A percentile compares a stretch with the other conserved stretches of the same genome.
Evolutionary conservation across 768 basidiomycete genomes (phyloP).

Genomic region (Hericium rajendrae): DNA sequence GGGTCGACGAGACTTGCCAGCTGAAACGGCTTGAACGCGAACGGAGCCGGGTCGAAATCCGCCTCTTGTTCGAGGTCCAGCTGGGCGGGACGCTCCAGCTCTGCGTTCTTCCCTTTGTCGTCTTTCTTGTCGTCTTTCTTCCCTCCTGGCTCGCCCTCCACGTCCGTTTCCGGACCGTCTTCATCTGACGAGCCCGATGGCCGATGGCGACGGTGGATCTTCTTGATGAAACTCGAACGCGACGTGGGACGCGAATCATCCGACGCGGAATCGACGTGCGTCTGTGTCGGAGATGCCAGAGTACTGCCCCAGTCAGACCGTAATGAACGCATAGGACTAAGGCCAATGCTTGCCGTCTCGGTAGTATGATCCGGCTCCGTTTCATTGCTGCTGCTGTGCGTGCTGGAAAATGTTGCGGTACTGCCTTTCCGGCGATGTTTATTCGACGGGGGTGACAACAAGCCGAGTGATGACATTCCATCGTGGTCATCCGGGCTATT

Average conservation of each 20-base stretch:
- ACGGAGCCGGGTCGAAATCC: slow-evolving; percentile 58
- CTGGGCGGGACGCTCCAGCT: slow-evolving; percentile 17
- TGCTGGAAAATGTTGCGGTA: slow-evolving; percentile 43
- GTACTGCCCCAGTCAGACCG: slow-evolving; percentile 26
- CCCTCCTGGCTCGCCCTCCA: background rate
- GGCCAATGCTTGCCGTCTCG: slow-evolving; percentile 7
- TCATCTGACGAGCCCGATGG: slow-evolving; percentile 13
- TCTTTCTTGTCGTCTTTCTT: slow-evolving; percentile 9
- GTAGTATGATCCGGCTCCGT: slow-evolving; percentile 20
- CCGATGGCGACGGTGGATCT: slow-evolving; percentile 2
- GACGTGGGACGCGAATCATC: slow-evolving; percentile 18
- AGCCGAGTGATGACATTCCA: slow-evolving; percentile 41
- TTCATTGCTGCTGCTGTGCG: slow-evolving; percentile 37
- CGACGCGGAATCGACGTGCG: slow-evolving; percentile 30
- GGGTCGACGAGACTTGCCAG: slow-evolving; percentile 88
- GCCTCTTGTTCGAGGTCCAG: slow-evolving; percentile 29
- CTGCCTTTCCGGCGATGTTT: slow-evolving; percentile 48
- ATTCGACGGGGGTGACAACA: slow-evolving; percentile 33
- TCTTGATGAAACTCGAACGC: slow-evolving; percentile 13
- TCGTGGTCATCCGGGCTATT: slow-evolving; percentile 54
- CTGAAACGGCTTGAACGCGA: slow-evolving; percentile 58
- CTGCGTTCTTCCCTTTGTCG: slow-evolving; percentile 13
- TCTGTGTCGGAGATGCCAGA: slow-evolving; percentile 27
- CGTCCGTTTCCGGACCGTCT: background rate
- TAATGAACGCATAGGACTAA: slow-evolving; percentile 13